These are phyloP conservation scores for Oenanthe sinensis DNA, from an alignment of 129 eudicot genomes.

Conservation along the genomic window DNA sequence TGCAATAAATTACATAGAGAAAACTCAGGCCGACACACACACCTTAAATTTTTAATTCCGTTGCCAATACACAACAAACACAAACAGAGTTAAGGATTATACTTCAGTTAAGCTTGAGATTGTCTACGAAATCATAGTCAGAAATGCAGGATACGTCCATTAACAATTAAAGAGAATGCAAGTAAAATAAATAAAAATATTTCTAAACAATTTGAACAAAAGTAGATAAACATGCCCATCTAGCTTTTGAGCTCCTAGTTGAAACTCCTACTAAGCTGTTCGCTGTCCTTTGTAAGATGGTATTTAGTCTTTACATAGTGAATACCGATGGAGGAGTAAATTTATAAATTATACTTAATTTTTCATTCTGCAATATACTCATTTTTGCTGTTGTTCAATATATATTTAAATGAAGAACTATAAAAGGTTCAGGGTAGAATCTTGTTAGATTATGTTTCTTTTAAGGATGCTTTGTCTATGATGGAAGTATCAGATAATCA, in stretches of 20 bases:
- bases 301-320: background rate
- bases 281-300: background rate
- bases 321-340: background rate
- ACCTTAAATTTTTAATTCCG: background rate
- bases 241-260: background rate
- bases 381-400: background rate
- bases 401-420: background rate
- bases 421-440: background rate
- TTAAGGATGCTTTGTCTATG: background rate
- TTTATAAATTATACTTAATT: background rate
- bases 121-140: background rate
- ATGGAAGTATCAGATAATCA: background rate
- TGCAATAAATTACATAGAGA: conserved; percentile 28
- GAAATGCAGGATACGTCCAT: background rate
- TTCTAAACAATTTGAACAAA: background rate
- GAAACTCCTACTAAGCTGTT: background rate
- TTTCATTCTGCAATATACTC: background rate
- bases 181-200: background rate
- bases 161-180: background rate
- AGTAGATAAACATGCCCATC: background rate
- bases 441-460: background rate
- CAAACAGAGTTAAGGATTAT: background rate
- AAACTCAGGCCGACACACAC: background rate
- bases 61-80: conserved; percentile 1
- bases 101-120: background rate